phyloP scores from a whole-genome alignment of 2,329 filamentous ascomycete species.

The Sphaceloma murrayae region DNA sequence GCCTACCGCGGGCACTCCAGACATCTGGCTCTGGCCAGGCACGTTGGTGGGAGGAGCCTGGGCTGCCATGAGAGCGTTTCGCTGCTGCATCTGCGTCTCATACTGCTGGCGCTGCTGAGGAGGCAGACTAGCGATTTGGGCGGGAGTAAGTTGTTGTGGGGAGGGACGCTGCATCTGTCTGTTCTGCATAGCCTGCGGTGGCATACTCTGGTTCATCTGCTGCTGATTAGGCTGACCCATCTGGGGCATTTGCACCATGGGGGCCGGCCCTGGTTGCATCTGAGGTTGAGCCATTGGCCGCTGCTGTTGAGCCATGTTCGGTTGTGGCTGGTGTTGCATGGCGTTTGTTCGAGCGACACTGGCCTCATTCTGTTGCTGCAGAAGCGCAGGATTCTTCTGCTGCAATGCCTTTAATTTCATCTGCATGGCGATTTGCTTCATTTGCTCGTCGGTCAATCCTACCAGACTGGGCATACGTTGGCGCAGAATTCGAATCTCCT shows the following conservation, averaged over 20 bases:
- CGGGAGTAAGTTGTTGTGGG: conserved; percentile 17
- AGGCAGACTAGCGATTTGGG: conserved; percentile 24
- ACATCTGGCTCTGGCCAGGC: conserved; percentile 10
- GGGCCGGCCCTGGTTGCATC: conserved; percentile 17
- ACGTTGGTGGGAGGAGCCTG: conserved; percentile 17
- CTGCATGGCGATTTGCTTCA: conserved; percentile 28
- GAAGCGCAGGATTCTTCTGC: conserved; percentile 24
- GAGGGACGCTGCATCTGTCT: conserved; percentile 14
- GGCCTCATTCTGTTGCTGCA: conserved; percentile 29
- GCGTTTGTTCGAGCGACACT: conserved; percentile 18
- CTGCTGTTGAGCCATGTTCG: conserved; percentile 23
- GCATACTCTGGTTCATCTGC: conserved; percentile 19
- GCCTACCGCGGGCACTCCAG: background rate
- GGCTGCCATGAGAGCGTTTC: conserved; percentile 23
- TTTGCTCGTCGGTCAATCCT: conserved; percentile 35
- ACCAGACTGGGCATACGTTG: conserved; percentile 21
- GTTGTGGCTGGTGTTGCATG: conserved; percentile 21
- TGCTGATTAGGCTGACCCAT: conserved; percentile 19
- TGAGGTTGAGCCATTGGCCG: conserved; percentile 21
- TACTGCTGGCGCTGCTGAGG: conserved; percentile 21
- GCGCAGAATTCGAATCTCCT: conserved; percentile 35
- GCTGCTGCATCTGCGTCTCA: conserved; percentile 22
- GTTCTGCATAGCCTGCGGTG: conserved; percentile 14
- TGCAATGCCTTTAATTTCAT: conserved; percentile 20
- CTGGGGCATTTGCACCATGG: conserved; percentile 4